These are phyloP conservation scores for Haplographium delicatum DNA, from an alignment of 495 filamentous ascomycete species.

Conservation along the genomic window DNA sequence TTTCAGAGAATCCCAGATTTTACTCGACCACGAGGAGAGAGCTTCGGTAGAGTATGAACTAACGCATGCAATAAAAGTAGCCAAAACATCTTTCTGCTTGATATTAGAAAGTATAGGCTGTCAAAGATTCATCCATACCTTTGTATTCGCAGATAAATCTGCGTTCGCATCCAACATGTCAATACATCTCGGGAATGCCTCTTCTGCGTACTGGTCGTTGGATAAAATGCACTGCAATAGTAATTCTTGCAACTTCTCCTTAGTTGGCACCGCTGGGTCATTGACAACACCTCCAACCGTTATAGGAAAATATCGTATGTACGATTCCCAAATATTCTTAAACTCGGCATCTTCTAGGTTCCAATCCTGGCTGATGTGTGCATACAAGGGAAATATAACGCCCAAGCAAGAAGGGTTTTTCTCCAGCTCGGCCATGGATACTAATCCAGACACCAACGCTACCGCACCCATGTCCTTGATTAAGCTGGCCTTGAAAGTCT, in stretches of 20 bases:
- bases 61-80: slow-evolving; percentile 42
- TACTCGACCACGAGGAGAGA: slow-evolving; percentile 35
- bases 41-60: slow-evolving; percentile 34
- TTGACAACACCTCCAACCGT: slow-evolving; percentile 34
- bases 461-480: slow-evolving; percentile 6
- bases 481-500: slow-evolving; percentile 7
- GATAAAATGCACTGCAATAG: slow-evolving; percentile 44
- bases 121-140: slow-evolving; percentile 10
- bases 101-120: slow-evolving; percentile 6
- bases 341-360: neutral
- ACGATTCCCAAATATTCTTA: slow-evolving; percentile 28
- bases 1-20: slow-evolving; percentile 50
- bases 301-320: slow-evolving; percentile 48
- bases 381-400: slow-evolving; percentile 41
- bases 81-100: slow-evolving; percentile 41
- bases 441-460: slow-evolving; percentile 11
- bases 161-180: slow-evolving; percentile 40
- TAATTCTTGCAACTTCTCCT: slow-evolving; percentile 42
- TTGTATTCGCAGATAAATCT: slow-evolving; percentile 43
- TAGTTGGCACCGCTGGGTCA: slow-evolving; percentile 35
- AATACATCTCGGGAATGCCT: slow-evolving; percentile 39
- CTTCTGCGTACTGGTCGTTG: slow-evolving; percentile 33
- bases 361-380: slow-evolving; percentile 33
- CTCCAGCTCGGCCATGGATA: slow-evolving; percentile 27
- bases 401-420: slow-evolving; percentile 44